Evolutionary conservation across 116 monocot genomes (phyloP), one percentile per base, ranked within the genome.

Genomic region (Trichopus zeylanicus): DNA sequence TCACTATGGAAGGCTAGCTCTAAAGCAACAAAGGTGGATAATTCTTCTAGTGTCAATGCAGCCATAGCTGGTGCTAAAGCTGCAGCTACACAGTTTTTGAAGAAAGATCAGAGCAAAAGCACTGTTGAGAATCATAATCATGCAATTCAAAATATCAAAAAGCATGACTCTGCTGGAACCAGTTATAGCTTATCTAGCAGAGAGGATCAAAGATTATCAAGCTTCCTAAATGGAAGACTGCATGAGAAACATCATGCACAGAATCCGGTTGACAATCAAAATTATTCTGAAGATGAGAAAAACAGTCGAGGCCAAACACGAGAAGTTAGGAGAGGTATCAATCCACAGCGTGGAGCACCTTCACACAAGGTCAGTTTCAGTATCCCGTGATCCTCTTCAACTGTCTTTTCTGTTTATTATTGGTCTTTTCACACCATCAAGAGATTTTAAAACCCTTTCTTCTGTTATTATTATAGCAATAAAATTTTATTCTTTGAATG

Each of bases 51-150:
- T 59, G 71, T 84, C 59, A 74, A 23, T 51, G 62, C 75, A 29
- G 93, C 85, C 22, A 80, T 93, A 57, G 89, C 75, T 27, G 89
- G 82, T 15, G 85, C 85, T n/a, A 69, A 63, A 70, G 75, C 82
- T 60, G 85, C 89, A 31, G 82, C 89, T 35, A 75, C 82, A 31
- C 89, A 89, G 31, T 88, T 82, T 61, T 85, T 73, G 46, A 88
- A 66, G 25, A 85, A 70, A 53, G 60, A 69, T 66, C 70, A 64
- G 31, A 65, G 20, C 9, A 31, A 29, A 7, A 30, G 25, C 13
- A 6, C 31, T 6, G 21, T 10, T 26, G 64, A 23, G 38, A 29
- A 56, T 7, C 9, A 32, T 15, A 30, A 30, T n/a, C 38, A 55
- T 59, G 18, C 4, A 16, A 42, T 46, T n/a, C 38, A 60, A 20